Evolutionary conservation across 2,329 filamentous ascomycete species (phyloP).

Genomic region (Fusarium scirpi): DNA sequence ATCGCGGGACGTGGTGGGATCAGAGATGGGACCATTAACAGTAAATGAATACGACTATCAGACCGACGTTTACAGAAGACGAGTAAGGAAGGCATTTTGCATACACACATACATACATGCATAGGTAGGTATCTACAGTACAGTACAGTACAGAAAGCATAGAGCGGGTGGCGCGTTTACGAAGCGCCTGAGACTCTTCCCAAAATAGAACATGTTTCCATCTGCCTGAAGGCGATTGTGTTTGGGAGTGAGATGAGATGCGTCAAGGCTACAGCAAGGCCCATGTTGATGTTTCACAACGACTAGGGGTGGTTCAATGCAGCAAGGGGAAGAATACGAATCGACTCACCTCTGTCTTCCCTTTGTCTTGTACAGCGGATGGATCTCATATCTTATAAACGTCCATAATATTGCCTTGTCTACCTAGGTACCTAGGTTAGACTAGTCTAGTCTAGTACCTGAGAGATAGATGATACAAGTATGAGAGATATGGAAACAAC

Average conservation of each 20-base stretch:
- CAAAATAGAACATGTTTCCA: slow-evolving; percentile 40
- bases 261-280: slow-evolving; percentile 22
- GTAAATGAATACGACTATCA: slow-evolving; percentile 21
- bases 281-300: slow-evolving; percentile 41
- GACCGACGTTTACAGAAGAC: slow-evolving; percentile 22
- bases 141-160: background rate
- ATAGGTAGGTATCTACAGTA: background rate
- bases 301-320: slow-evolving; percentile 30
- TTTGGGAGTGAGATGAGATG: slow-evolving; percentile 30
- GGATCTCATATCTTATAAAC: background rate
- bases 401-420: background rate
- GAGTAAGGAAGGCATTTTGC: background rate
- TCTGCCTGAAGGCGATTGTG: slow-evolving; percentile 33
- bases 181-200: slow-evolving; percentile 45
- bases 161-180: slow-evolving; percentile 39
- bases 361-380: slow-evolving; percentile 2
- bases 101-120: background rate
- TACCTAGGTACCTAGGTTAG: background rate
- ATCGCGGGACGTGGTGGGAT: slow-evolving; percentile 36
- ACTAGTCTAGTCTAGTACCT: no score
- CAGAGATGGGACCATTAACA: slow-evolving; percentile 27
- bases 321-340: slow-evolving; percentile 26
- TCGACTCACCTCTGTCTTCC: slow-evolving; percentile 8
- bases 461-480: background rate
- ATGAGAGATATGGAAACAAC: background rate